Evolutionary conservation across 768 basidiomycete species (phyloP).

Genomic region (Kwoniella dejecticola): DNA sequence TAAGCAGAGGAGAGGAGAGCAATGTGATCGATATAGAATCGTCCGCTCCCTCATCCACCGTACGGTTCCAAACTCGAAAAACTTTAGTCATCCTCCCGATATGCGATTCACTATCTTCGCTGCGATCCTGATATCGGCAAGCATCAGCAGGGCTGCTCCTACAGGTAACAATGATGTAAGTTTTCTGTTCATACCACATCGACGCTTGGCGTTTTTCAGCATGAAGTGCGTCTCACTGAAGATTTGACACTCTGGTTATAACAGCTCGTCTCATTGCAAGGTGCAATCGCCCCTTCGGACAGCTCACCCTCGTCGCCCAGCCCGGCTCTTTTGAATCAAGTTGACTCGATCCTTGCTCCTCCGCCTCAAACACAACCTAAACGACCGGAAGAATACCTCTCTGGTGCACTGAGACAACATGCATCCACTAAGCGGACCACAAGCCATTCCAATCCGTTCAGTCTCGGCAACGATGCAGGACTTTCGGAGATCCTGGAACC

Average conservation of each 20-base stretch:
- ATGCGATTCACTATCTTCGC: slow-evolving; percentile 17
- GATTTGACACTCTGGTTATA: background rate
- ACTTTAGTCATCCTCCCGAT: background rate
- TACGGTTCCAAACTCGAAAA: no score
- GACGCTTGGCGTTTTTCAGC: no score
- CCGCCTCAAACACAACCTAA: background rate
- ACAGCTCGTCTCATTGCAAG: background rate
- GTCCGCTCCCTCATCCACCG: no score
- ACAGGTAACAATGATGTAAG: slow-evolving; percentile 11
- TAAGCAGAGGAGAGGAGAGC: no score
- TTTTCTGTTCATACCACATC: background rate
- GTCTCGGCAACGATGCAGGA: background rate
- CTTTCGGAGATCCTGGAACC: no score
- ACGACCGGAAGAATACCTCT: slow-evolving; percentile 14
- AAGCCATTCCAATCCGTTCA: no score
- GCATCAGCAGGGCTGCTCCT: background rate
- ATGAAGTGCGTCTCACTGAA: no score
- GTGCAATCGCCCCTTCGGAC: background rate
- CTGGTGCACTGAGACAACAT: slow-evolving; percentile 4
- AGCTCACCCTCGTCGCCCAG: background rate
- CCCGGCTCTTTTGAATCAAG: background rate
- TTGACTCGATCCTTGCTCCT: background rate
- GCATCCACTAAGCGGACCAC: background rate
- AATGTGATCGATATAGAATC: no score
- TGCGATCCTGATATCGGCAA: slow-evolving; percentile 11